Evolutionary conservation across 768 basidiomycete genomes (phyloP).

Genomic region (Psilocybe tampanensis): DNA sequence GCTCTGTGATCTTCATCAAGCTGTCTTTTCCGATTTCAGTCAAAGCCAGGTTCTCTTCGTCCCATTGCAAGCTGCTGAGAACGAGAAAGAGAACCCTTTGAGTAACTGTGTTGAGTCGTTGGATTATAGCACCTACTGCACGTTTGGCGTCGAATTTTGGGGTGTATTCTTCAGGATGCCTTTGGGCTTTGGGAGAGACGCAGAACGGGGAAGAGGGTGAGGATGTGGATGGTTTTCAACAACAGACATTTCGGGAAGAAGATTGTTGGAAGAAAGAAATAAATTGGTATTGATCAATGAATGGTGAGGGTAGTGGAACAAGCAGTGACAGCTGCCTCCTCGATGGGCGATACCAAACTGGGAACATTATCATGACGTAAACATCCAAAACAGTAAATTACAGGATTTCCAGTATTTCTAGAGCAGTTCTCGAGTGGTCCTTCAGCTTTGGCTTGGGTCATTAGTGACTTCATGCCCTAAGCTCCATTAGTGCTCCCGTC

Average conservation of each 20-base stretch:
- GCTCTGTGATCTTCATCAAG: slow-evolving; percentile 98
- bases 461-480: slow-evolving; percentile 38
- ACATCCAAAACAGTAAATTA: neutral
- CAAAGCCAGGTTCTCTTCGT: slow-evolving; percentile 89
- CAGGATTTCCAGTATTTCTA: neutral
- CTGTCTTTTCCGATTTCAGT: slow-evolving; percentile 96
- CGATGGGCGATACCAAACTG: too few species aligned
- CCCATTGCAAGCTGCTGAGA: slow-evolving; percentile 82
- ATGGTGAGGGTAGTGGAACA: neutral
- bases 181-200: slow-evolving; percentile 75
- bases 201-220: slow-evolving; percentile 60
- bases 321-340: neutral
- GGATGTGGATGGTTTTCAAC: slow-evolving; percentile 44
- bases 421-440: neutral
- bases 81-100: slow-evolving; percentile 10
- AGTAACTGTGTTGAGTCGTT: neutral
- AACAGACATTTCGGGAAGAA: slow-evolving; percentile 27
- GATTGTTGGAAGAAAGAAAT: neutral
- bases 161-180: slow-evolving; percentile 88
- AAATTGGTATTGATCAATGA: neutral
- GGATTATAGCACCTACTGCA: slow-evolving; percentile 47
- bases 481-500: slow-evolving; percentile 60
- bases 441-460: too few species aligned
- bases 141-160: slow-evolving; percentile 39
- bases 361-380: neutral